Evolutionary conservation across 2,329 filamentous ascomycete species (phyloP).

Genomic region (Verticillium tricorpus): DNA sequence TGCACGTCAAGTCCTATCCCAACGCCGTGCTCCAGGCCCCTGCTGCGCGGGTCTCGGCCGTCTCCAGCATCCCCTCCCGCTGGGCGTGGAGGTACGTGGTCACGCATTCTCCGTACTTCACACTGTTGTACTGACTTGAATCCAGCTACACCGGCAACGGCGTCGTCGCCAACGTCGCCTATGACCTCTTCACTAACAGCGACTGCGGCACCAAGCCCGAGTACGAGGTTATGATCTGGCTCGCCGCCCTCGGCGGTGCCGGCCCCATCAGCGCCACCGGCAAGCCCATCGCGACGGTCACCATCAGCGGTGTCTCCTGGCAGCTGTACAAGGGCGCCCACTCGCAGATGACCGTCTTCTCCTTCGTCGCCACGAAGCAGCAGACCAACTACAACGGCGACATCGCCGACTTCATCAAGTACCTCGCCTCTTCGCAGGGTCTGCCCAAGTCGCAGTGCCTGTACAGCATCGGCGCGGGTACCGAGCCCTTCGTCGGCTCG

Average conservation of each 20-base stretch:
- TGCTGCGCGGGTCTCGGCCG: slow-evolving; percentile 27
- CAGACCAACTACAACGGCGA: slow-evolving; percentile 49
- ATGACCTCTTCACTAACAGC: slow-evolving; percentile 52
- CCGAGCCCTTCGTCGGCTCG: slow-evolving; percentile 50
- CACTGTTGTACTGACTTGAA: neutral
- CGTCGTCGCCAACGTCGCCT: slow-evolving; percentile 52
- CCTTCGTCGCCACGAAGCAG: slow-evolving; percentile 34
- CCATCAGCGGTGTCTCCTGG: slow-evolving; percentile 47
- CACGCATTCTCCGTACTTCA: neutral
- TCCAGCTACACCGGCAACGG: slow-evolving; percentile 37
- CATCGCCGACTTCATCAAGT: slow-evolving; percentile 49
- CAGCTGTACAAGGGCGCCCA: slow-evolving; percentile 54
- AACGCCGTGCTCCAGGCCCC: slow-evolving; percentile 34
- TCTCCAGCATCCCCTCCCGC: slow-evolving; percentile 28
- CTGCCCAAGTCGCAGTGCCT: slow-evolving; percentile 47
- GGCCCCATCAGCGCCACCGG: slow-evolving; percentile 36
- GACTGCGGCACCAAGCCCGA: slow-evolving; percentile 38
- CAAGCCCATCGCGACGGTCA: slow-evolving; percentile 46
- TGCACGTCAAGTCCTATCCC: slow-evolving; percentile 39
- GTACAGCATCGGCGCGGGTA: slow-evolving; percentile 47
- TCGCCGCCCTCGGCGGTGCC: slow-evolving; percentile 15
- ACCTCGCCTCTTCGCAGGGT: slow-evolving; percentile 42
- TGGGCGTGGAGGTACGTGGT: neutral
- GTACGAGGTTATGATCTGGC: slow-evolving; percentile 31
- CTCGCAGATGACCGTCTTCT: slow-evolving; percentile 53